A percentile compares a stretch with the other conserved stretches of the same genome.
phyloP scores from a whole-genome alignment of 768 basidiomycete genomes.

The Boletus pseudo-olivaceus region DNA sequence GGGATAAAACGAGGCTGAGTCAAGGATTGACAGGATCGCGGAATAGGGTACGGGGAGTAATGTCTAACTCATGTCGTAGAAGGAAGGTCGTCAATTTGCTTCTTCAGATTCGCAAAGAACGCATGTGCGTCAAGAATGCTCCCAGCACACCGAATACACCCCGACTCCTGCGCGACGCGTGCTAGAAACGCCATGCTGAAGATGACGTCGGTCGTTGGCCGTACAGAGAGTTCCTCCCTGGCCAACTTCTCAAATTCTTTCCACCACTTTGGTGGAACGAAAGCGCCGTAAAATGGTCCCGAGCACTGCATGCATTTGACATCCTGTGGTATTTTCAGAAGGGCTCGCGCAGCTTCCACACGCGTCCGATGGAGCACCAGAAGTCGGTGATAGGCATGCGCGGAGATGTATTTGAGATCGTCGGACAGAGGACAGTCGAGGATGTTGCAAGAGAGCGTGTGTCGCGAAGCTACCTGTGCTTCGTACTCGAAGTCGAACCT shows the following conservation, averaged over 20 bases:
- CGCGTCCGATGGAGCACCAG: slow-evolving; percentile 58
- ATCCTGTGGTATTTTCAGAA: slow-evolving; percentile 45
- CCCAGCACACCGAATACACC: slow-evolving; percentile 61
- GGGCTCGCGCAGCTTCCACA: slow-evolving; percentile 42
- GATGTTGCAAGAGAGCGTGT: slow-evolving; percentile 52
- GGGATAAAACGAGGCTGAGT: not conserved
- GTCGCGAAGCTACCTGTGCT: slow-evolving; percentile 54
- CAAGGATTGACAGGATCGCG: not conserved
- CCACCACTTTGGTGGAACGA: slow-evolving; percentile 69
- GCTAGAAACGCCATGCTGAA: slow-evolving; percentile 61
- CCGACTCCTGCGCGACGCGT: slow-evolving; percentile 44
- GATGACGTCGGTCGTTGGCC: slow-evolving; percentile 57
- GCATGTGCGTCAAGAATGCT: slow-evolving; percentile 62
- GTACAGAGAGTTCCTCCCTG: slow-evolving; percentile 49
- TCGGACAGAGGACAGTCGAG: slow-evolving; percentile 56
- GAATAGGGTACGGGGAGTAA: not conserved
- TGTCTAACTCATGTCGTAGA: slow-evolving; percentile 36
- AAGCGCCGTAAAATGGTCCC: slow-evolving; percentile 41
- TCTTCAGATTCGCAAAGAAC: slow-evolving; percentile 53
- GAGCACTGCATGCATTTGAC: slow-evolving; percentile 71
- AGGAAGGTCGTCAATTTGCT: slow-evolving; percentile 51
- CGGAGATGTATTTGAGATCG: slow-evolving; percentile 63
- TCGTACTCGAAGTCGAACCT: slow-evolving; percentile 64
- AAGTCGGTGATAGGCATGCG: slow-evolving; percentile 65
- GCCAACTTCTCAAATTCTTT: slow-evolving; percentile 54